A percentile compares a stretch with the other conserved stretches of the same genome.
Evolutionary conservation across 208 protist genomes (phyloP).

Genomic region (Trypanosoma boissoni): DNA sequence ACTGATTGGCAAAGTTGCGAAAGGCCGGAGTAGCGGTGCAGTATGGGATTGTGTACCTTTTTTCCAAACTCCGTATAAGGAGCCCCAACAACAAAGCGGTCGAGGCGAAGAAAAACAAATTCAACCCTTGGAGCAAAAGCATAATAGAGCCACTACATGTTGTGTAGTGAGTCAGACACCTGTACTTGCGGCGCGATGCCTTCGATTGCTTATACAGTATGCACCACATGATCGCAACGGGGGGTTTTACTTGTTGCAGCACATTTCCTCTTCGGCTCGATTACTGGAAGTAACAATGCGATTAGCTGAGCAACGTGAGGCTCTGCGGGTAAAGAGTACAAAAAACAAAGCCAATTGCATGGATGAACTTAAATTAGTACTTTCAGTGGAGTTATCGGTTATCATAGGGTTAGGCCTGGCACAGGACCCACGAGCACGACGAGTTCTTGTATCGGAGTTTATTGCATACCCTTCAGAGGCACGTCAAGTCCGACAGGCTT

Average conservation of each 20-base stretch:
- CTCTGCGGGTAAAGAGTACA: neutral
- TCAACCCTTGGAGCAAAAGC: neutral
- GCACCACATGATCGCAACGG: slow-evolving; percentile 16
- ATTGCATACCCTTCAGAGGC: slow-evolving; percentile 5
- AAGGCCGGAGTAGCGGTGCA: neutral
- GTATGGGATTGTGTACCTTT: neutral
- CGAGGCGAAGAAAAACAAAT: neutral
- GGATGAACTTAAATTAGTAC: slow-evolving; percentile 11
- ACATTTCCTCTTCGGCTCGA: slow-evolving; percentile 4
- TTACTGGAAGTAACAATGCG: slow-evolving; percentile 14
- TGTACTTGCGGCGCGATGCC: slow-evolving; percentile 15
- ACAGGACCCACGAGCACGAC: slow-evolving; percentile 19
- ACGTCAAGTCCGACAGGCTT: slow-evolving; percentile 10
- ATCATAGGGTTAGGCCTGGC: slow-evolving; percentile 11
- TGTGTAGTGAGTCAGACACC: neutral
- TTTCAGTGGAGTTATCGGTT: slow-evolving; percentile 14
- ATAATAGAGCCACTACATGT: neutral
- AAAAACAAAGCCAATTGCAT: neutral
- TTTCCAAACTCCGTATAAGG: neutral
- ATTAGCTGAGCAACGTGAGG: slow-evolving; percentile 1
- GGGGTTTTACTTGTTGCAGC: slow-evolving; percentile 18
- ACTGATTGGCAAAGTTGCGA: slow-evolving; percentile 3
- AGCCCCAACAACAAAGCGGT: neutral
- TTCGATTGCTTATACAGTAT: slow-evolving; percentile 20
- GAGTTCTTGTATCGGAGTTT: slow-evolving; percentile 14